phyloP scores from a whole-genome alignment of 2,329 filamentous ascomycete genomes.

The Ophiocordyceps camponoti-saundersi region DNA sequence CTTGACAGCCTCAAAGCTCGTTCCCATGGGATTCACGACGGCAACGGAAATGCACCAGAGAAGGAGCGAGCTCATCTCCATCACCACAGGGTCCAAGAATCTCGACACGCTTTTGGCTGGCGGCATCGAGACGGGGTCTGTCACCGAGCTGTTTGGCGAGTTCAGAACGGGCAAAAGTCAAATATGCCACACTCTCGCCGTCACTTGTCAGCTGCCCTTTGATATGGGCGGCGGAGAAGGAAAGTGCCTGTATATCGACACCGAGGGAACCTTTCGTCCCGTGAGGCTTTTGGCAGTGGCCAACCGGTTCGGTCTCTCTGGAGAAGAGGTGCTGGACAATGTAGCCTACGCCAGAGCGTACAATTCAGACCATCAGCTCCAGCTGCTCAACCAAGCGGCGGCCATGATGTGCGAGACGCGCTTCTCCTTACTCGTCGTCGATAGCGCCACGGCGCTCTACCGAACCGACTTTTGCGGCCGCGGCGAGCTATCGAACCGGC shows the following conservation, averaged over 20 bases:
- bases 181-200: slow-evolving; percentile 94
- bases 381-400: slow-evolving; percentile 84
- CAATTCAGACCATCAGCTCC: slow-evolving; percentile 94
- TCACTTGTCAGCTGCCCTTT: slow-evolving; percentile 93
- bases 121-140: slow-evolving; percentile 90
- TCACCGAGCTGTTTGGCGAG: slow-evolving; percentile 96
- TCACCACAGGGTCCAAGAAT: slow-evolving; percentile 95
- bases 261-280: slow-evolving; percentile 90
- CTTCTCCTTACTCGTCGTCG: slow-evolving; percentile 88
- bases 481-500: slow-evolving; percentile 85
- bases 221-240: slow-evolving; percentile 98
- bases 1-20: slow-evolving; percentile 66
- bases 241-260: slow-evolving; percentile 97
- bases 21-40: slow-evolving; percentile 97
- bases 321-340: slow-evolving; percentile 95
- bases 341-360: slow-evolving; percentile 96
- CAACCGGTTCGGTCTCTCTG: slow-evolving; percentile 83
- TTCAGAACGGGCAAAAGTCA: slow-evolving; percentile 98
- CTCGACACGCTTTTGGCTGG: slow-evolving; percentile 88
- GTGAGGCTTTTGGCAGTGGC: slow-evolving; percentile 83
- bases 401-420: slow-evolving; percentile 99
- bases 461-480: slow-evolving; percentile 94
- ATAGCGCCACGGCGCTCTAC: slow-evolving; percentile 90
- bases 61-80: slow-evolving; percentile 90
- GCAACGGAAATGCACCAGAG: slow-evolving; percentile 98